Base-by-base conservation (phyloP, 768 basidiomycete genomes). In the Serendipita sp. region DNA sequence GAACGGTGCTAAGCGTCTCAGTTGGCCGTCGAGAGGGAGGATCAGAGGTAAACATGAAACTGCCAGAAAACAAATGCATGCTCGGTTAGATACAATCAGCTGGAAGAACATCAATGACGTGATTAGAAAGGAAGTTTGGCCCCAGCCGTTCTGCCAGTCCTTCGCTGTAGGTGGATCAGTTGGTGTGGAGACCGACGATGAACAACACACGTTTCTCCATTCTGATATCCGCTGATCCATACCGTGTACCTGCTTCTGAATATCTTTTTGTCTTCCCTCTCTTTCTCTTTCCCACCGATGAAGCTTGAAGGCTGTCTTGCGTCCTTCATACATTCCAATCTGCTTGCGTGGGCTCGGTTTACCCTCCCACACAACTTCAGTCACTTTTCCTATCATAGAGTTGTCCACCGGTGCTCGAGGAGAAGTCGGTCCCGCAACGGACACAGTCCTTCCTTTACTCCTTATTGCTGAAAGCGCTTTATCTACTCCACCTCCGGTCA, bases 311-410 rank as follows among this genome's bases (percentile, higher is more conserved):
- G 56, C 56, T 8, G 11, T 18, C 56, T 60, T 60, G 10, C 56
- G 56, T n/a, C 56, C 56, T 37, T 60, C 56, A 37, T 60, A 60
- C 56, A 60, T 60, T 60, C 56, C 56, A 34, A 60, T 24, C 16
- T 10, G 16, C 34, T 60, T 60, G 4, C 56, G 56, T 5, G 56
- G 56, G 4, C 5, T 32, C 16, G 56, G 56, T n/a, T 34, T 38
- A 11, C 56, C 56, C 4, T 28, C 11, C 56, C 56, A 60, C 4
- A 32, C n/a, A 10, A 60, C 56, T 35, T 60, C 56, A 8, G 4
- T 32, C 8, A 30, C 8, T 60, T 32, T 35, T 34, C 4, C 16
- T 10, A 35, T 28, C 2, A 2, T 10, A 28, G 56, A 32, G 8
- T 1, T 18, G 18, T 53, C 8, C 32, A 34, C 48, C 56, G 30